Evolutionary conservation across 371 early-diverging fungal genomes (phyloP).

Genomic region (Mucor sp.): DNA sequence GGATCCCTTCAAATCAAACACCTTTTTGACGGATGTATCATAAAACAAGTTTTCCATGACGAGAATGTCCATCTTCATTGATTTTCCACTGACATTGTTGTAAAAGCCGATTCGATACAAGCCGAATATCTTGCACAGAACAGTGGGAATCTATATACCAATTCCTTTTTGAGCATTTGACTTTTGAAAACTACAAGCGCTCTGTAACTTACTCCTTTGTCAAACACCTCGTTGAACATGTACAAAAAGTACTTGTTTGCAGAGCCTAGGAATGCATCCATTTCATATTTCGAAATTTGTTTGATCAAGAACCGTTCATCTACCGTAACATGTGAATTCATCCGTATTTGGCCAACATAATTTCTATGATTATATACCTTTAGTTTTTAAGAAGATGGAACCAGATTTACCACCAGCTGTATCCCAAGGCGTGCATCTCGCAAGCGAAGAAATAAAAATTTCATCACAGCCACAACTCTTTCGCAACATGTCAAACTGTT

Average conservation of each 20-base stretch:
- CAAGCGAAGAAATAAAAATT: conserved; percentile 82
- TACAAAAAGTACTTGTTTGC: conserved; percentile 93
- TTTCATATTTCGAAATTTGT: conserved; percentile 83
- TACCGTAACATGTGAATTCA: not conserved
- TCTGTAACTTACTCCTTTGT: conserved; percentile 56
- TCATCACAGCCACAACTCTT: conserved; percentile 82
- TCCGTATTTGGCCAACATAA: too few species aligned
- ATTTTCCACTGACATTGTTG: conserved; percentile 76
- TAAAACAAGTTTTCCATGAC: conserved; percentile 97
- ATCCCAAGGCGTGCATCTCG: conserved; percentile 83
- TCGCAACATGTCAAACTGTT: conserved; percentile 91
- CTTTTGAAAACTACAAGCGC: not conserved
- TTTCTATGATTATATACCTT: conserved; percentile 40
- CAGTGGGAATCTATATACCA: conserved; percentile 67
- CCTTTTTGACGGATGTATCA: conserved; percentile 69
- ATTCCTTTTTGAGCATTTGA: too few species aligned
- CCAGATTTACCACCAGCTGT: conserved; percentile 92
- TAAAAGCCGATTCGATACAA: conserved; percentile 87
- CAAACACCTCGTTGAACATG: conserved; percentile 81
- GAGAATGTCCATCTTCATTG: conserved; percentile 86
- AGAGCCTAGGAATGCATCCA: conserved; percentile 88
- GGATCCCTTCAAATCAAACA: conserved; percentile 92
- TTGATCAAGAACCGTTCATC: conserved; percentile 94
- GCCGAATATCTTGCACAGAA: conserved; percentile 93
- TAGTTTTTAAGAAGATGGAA: conserved; percentile 86